phyloP scores from a whole-genome alignment of 345 rosid species.

The Citrus sinensis region DVS_A1.0 CM039165.1:31329501-31330000 shows the following conservation, averaged over 20 bases:
- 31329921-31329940: background rate
- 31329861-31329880: constrained; percentile 57
- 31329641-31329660: background rate
- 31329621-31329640: no score
- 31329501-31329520: background rate
- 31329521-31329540: background rate
- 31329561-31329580: no score
- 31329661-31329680: background rate
- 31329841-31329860: constrained; percentile 71
- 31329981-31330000: background rate
- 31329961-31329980: background rate
- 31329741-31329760: background rate
- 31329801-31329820: constrained; percentile 96
- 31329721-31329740: background rate
- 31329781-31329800: constrained; percentile 14
- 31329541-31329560: background rate
- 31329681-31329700: background rate
- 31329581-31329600: no score
- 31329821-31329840: constrained; percentile 85
- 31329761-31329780: background rate
- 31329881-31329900: constrained; percentile 39
- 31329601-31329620: no score
- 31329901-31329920: background rate
- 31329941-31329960: background rate
- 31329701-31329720: background rate